Evolutionary conservation across 257 asterid species (phyloP), one percentile per base, ranked within the genome.

Genomic region (Scutellaria barbata): DNA sequence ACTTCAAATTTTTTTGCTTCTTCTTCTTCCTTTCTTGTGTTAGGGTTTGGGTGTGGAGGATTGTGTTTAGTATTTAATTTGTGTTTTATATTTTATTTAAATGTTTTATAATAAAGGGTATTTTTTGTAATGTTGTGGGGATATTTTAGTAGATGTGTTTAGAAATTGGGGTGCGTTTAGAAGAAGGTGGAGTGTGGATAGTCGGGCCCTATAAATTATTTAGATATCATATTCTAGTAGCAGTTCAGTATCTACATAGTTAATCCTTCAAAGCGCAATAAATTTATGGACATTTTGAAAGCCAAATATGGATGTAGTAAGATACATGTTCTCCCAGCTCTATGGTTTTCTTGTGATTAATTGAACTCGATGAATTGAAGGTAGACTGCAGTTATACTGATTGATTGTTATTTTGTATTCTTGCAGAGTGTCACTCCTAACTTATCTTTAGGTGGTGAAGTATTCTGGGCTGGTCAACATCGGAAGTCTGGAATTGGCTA

Each of bases 391-490:
- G 10, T 56, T 43, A 22, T 70, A 43, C 55, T 55, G 55, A 66
- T 60, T 18, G 60, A 63, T 64, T 72, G 41, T 47, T 73, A 45
- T 41, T 14, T 43, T 68, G 66, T 74, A 69, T 75, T 51, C 51
- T 69, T 79, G 84, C 89, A 94, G 98, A 94, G 96, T 68, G 86
- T 94, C 61, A 84, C 90, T 66, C 85, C 87, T 51, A 76, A 74
- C 78, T 77, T 94, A 67, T 94, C 97, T 18, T 80, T 90, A 83
- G 98, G 97, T 40, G 96, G 98, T 58, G 98, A 90, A 79, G 87
- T 87, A 48, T 90, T 91, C 82, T 94, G 98, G 98, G 95, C 96
- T 76, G 97, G 98, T 79, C 97, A 90, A 74, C 96, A 87, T 80
- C 81, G 96, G 61, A 94, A 89, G 79, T 91, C 97, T 67, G 97